A percentile compares a stretch with the other conserved stretches of the same genome.
These are phyloP conservation scores for Verticillium longisporum DNA, from an alignment of 2,329 filamentous ascomycete species.

Conservation along the genomic window DNA sequence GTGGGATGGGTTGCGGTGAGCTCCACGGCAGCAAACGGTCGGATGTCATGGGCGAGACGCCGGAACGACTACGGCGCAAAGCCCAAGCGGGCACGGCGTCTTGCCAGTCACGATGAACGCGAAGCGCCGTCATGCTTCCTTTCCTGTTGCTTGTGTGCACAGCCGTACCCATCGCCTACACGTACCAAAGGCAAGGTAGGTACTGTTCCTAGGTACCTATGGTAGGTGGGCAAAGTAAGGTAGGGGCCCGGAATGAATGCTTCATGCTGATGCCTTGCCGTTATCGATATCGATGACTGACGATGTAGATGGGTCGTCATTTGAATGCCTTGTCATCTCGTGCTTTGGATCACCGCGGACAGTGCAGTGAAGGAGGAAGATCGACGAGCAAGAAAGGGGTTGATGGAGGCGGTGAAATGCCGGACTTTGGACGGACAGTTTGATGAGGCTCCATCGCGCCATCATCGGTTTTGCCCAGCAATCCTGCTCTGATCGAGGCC, in stretches of 20 bases:
- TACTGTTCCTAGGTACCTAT: too few species aligned
- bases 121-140: not conserved
- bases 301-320: not conserved
- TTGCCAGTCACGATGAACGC: not conserved
- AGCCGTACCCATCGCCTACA: too few species aligned
- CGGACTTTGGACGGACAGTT: not conserved
- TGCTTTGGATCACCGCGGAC: not conserved
- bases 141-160: too few species aligned
- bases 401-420: not conserved
- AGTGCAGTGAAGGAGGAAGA: not conserved
- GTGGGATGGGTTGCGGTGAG: not conserved
- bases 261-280: not conserved
- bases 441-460: not conserved
- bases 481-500: not conserved
- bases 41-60: not conserved
- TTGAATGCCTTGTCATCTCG: not conserved
- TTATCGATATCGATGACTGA: not conserved
- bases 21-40: not conserved
- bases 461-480: not conserved
- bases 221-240: not conserved
- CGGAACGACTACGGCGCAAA: not conserved
- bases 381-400: not conserved
- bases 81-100: not conserved
- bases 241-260: not conserved
- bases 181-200: not conserved